A percentile compares a stretch with the other conserved stretches of the same genome.
These are phyloP conservation scores for Silene noctiflora DNA, from an alignment of 179 eudicot genomes.

Conservation along the genomic window DNA sequence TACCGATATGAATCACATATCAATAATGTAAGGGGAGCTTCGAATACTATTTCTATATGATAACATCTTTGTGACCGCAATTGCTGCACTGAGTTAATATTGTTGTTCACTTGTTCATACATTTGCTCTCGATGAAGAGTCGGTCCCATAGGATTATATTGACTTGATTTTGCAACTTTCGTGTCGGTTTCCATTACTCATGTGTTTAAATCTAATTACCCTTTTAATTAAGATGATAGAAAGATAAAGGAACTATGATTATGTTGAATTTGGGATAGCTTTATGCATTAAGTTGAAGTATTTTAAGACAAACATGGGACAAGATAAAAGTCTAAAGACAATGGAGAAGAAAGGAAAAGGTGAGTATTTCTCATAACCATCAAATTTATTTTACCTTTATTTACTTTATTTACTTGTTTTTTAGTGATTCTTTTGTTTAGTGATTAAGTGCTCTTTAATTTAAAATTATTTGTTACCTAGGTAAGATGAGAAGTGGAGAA, in stretches of 20 bases:
- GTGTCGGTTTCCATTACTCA: background rate
- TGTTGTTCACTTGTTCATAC: no score
- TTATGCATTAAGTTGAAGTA: background rate
- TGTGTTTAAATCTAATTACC: background rate
- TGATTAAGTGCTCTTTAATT: background rate
- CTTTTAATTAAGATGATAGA: background rate
- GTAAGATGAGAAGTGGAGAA: constrained; percentile 34
- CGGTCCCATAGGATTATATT: no score
- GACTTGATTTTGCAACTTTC: background rate
- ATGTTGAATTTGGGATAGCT: background rate
- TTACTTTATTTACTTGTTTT: no score
- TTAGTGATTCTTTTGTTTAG: background rate
- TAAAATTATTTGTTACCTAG: constrained; percentile 7
- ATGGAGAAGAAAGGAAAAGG: background rate
- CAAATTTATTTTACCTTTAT: background rate
- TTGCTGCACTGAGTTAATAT: no score
- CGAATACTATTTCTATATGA: background rate
- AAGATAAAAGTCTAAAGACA: background rate
- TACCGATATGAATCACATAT: background rate
- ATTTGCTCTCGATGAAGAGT: no score
- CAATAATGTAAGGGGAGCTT: background rate
- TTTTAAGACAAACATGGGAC: background rate
- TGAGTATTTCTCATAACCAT: background rate
- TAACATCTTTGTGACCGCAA: no score
- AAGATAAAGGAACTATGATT: background rate